Percentiles rank a stretch among this genome's conserved stretches.
phyloP scores from a whole-genome alignment of 768 basidiomycete genomes.

The Lactarius hengduanensis region DNA sequence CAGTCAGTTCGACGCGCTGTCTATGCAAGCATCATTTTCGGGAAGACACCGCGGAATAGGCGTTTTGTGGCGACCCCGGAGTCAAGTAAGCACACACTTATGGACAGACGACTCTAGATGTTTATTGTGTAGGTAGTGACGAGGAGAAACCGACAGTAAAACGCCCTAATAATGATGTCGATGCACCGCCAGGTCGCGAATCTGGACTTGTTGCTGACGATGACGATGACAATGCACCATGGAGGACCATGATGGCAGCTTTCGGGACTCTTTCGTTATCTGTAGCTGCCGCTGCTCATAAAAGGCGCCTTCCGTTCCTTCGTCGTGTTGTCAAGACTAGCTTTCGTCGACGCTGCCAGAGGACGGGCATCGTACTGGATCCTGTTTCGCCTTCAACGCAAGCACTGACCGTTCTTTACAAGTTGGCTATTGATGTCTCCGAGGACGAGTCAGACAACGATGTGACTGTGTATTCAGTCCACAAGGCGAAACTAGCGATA shows the following conservation, averaged over 20 bases:
- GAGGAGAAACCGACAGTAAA: neutral
- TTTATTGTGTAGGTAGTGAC: slow-evolving; percentile 9
- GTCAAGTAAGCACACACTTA: slow-evolving; percentile 6
- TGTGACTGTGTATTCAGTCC: slow-evolving; percentile 26
- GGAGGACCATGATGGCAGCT: slow-evolving; percentile 16
- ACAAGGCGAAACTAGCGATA: slow-evolving; percentile 34
- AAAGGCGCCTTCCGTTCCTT: slow-evolving; percentile 52
- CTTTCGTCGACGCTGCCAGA: slow-evolving; percentile 46
- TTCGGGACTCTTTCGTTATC: slow-evolving; percentile 22
- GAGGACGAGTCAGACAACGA: slow-evolving; percentile 19
- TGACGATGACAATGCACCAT: neutral
- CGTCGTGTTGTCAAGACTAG: slow-evolving; percentile 49
- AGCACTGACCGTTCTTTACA: slow-evolving; percentile 32
- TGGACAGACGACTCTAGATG: neutral
- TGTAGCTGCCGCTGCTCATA: slow-evolving; percentile 11
- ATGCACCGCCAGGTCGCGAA: neutral
- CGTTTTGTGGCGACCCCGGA: neutral
- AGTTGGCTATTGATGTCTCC: slow-evolving; percentile 23
- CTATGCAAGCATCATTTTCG: slow-evolving; percentile 18
- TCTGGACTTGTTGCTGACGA: neutral
- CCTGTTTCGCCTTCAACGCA: slow-evolving; percentile 29
- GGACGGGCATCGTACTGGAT: slow-evolving; percentile 38
- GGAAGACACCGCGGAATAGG: neutral
- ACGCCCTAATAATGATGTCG: neutral
- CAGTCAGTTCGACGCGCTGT: slow-evolving; percentile 14